These are phyloP conservation scores for Rhinocladiella mackenziei DNA, from an alignment of 2,329 filamentous ascomycete species.

Conservation along the genomic window DNA sequence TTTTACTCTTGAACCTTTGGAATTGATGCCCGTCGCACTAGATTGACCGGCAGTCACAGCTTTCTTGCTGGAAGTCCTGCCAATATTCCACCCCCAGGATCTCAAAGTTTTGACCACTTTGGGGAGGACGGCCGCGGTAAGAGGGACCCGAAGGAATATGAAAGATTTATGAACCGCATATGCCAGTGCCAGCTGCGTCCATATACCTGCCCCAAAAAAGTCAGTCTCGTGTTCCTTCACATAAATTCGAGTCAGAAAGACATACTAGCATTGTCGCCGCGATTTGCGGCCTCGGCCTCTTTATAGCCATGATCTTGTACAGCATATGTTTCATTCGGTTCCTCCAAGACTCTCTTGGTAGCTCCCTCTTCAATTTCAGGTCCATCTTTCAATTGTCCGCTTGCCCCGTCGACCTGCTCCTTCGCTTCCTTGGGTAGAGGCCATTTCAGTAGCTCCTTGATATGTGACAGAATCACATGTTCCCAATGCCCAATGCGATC, in stretches of 20 bases:
- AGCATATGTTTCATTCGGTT: slow-evolving; percentile 25
- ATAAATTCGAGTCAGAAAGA: slow-evolving; percentile 32
- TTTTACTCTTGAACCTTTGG: slow-evolving; percentile 27
- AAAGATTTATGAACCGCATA: slow-evolving; percentile 98
- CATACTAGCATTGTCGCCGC: slow-evolving; percentile 69
- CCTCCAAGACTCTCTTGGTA: slow-evolving; percentile 26
- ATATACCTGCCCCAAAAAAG: slow-evolving; percentile 49
- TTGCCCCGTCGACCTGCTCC: slow-evolving; percentile 12
- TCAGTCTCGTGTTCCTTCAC: neutral
- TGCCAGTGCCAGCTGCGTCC: slow-evolving; percentile 85
- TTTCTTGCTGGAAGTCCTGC: slow-evolving; percentile 54
- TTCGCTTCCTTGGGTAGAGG: slow-evolving; percentile 19
- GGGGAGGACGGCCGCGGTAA: slow-evolving; percentile 84
- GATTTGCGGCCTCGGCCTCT: slow-evolving; percentile 58
- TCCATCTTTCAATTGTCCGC: slow-evolving; percentile 19
- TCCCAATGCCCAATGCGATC: slow-evolving; percentile 69
- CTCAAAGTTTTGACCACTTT: slow-evolving; percentile 89
- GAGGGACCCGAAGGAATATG: slow-evolving; percentile 89
- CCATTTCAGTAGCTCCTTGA: slow-evolving; percentile 35
- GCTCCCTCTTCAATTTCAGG: slow-evolving; percentile 42
- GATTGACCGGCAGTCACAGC: slow-evolving; percentile 22
- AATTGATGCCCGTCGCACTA: slow-evolving; percentile 23
- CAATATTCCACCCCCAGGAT: slow-evolving; percentile 91
- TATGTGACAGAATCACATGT: slow-evolving; percentile 40
- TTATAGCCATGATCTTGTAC: slow-evolving; percentile 51